A percentile compares a stretch with the other conserved stretches of the same genome.
These are phyloP conservation scores for Pythium aquatile DNA, from an alignment of 352 stramenopile species.

Conservation along the genomic window DNA sequence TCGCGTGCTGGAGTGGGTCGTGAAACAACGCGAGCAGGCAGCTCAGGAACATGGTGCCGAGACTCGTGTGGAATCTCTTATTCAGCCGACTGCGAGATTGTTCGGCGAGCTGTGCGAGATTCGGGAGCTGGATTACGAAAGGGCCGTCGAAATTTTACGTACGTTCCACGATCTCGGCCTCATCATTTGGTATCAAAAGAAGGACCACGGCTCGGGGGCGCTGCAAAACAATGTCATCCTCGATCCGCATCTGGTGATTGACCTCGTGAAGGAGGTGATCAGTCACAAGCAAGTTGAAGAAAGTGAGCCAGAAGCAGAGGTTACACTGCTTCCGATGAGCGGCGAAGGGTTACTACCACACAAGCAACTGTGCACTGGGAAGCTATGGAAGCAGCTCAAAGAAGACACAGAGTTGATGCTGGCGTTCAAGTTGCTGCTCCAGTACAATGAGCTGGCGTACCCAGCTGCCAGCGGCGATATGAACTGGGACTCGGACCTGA, in stretches of 20 bases:
- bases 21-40: neutral
- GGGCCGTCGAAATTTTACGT: constrained; percentile 2
- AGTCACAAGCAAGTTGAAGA: neutral
- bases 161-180: constrained; percentile 20
- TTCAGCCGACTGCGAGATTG: constrained; percentile 6
- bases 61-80: neutral
- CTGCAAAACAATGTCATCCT: constrained; percentile 5
- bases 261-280: constrained; percentile 9
- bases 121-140: constrained; percentile 2
- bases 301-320: neutral
- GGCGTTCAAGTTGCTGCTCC: constrained; percentile 29
- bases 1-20: neutral
- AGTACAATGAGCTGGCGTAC: constrained; percentile 24
- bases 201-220: neutral
- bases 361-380: neutral
- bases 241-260: constrained; percentile 29
- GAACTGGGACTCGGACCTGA: constrained; percentile 25
- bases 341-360: constrained; percentile 5
- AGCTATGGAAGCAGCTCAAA: constrained; percentile 22
- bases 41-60: neutral
- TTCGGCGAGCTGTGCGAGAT: constrained; percentile 2
- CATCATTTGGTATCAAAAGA: constrained; percentile 15
- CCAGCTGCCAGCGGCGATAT: constrained; percentile 11
- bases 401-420: constrained; percentile 10
- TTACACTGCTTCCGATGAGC: neutral